Conservation (phyloP, 345 rosid species). For the Stellera chamaejasme region DNA sequence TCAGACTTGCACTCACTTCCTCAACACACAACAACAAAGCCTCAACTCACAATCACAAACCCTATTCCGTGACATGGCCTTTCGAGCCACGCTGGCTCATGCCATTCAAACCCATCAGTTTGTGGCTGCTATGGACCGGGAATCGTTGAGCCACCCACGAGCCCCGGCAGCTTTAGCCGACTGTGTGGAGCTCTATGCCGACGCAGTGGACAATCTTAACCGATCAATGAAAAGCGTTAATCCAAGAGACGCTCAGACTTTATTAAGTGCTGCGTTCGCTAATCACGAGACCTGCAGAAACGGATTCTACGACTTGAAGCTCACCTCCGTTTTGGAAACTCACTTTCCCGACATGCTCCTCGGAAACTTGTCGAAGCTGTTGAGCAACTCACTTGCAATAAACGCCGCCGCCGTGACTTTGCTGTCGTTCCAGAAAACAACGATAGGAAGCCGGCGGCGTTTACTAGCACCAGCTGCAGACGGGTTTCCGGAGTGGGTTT, state of each 20-base stretch:
- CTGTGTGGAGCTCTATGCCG: slow-evolving; percentile 59
- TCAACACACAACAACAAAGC: slow-evolving; percentile 5
- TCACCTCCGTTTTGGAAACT: slow-evolving; percentile 25
- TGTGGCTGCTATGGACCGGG: slow-evolving; percentile 32
- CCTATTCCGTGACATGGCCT: slow-evolving; percentile 34
- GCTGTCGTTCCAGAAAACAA: slow-evolving; percentile 5
- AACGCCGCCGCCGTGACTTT: slow-evolving; percentile 25
- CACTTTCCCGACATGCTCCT: slow-evolving; percentile 28
- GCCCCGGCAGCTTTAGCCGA: slow-evolving; percentile 44
- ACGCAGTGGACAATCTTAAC: slow-evolving; percentile 42
- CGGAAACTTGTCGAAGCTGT: slow-evolving; percentile 46
- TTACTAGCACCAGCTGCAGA: slow-evolving; percentile 16
- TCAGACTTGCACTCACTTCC: slow-evolving; percentile 35
- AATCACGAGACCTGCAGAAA: slow-evolving; percentile 65
- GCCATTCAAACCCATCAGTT: slow-evolving; percentile 42
- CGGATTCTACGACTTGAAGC: slow-evolving; percentile 59
- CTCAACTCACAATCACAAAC: slow-evolving; percentile 11
- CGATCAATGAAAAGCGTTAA: slow-evolving; percentile 31
- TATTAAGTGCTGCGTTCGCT: slow-evolving; percentile 70
- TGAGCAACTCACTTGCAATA: slow-evolving; percentile 70
- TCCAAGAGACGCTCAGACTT: slow-evolving; percentile 48
- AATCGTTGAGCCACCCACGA: slow-evolving; percentile 22
- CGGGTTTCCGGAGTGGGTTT: slow-evolving; percentile 65
- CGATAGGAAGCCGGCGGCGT: slow-evolving; percentile 28
- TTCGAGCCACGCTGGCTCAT: slow-evolving; percentile 42